Evolutionary conservation across 345 rosid species (phyloP), one percentile per base, ranked within the genome.

Genomic region (Erucastrum elatum): DNA sequence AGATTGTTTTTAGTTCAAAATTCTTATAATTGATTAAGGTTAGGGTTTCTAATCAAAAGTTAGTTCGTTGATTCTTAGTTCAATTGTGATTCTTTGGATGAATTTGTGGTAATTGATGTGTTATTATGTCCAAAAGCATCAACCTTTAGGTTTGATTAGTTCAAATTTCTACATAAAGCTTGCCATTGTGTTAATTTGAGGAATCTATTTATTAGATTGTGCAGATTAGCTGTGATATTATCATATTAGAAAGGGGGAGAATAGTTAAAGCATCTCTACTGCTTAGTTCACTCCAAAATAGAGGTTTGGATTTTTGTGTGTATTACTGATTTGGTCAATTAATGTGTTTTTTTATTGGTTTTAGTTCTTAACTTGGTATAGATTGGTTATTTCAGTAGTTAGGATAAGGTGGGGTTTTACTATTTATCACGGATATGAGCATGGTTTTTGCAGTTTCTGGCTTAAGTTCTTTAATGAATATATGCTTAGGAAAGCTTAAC

Each of bases 11-110:
- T 3, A 73, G 25, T 53, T 64, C 4, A 46, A 66, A 75, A 12
- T 46, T 75, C 17, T 34, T 17, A 68, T 63, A 27, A 74, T 63
- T 80, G 75, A 37, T 75, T 80, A 8, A 63, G 55, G 66, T 75
- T 33, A 21, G 82, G 82, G 82, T 69, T 80, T 75, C 27, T 13
- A 26, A 33, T 65, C 66, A 3, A 8, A 13, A 59, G 62, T 51
- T 56, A 77, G 71, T 53, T 68, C 33, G 62, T 68, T 62, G 35
- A 44, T 41, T 65, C 34, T 5, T 60, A 17, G 59, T 79, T 55
- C 34, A 59, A 8, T 62, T 29, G 16, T 62, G 6, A 16, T 13
- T 68, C 55, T 31, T 63, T 12, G 2, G 6, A 11, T 13, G 55
- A 12, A 15, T 51, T 51, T 51, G 58, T 74, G 66, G 67, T 68